These are phyloP conservation scores for Lipomyces japonicus DNA, from an alignment of 805 yeast genomes.

Conservation along the genomic window DNA sequence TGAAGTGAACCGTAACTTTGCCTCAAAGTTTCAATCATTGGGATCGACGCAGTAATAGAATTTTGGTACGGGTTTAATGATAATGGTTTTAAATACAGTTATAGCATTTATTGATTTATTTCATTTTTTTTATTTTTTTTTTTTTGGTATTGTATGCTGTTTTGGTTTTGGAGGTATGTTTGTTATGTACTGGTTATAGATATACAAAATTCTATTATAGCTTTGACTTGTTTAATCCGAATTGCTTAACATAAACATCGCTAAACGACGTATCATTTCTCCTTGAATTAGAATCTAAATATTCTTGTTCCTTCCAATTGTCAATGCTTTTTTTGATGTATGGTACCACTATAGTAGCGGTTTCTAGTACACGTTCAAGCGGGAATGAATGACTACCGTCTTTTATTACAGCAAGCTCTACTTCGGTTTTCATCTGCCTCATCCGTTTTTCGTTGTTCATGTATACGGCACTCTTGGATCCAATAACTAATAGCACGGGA, in stretches of 20 bases:
- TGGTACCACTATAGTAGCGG: conserved; percentile 7
- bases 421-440: conserved; percentile 3
- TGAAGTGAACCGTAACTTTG: conserved; percentile 8
- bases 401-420: conserved; percentile 4
- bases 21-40: background rate
- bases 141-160: background rate
- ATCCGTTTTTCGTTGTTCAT: background rate
- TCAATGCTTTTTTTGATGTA: conserved; percentile 1
- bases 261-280: conserved; percentile 1
- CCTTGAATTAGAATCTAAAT: background rate
- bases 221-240: background rate
- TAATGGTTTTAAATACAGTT: too few species aligned
- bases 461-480: conserved; percentile 3
- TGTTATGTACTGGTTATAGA: background rate
- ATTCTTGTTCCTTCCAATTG: background rate
- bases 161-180: background rate
- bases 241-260: background rate
- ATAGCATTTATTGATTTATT: too few species aligned
- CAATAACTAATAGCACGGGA: conserved; percentile 13
- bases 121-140: background rate
- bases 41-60: background rate
- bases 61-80: background rate
- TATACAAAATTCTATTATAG: background rate
- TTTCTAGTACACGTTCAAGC: conserved; percentile 7
- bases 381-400: conserved; percentile 15